Evolutionary conservation across 768 basidiomycete genomes (phyloP), one percentile per base, ranked within the genome.

Genomic region (Ephemerocybe angulata): DNA sequence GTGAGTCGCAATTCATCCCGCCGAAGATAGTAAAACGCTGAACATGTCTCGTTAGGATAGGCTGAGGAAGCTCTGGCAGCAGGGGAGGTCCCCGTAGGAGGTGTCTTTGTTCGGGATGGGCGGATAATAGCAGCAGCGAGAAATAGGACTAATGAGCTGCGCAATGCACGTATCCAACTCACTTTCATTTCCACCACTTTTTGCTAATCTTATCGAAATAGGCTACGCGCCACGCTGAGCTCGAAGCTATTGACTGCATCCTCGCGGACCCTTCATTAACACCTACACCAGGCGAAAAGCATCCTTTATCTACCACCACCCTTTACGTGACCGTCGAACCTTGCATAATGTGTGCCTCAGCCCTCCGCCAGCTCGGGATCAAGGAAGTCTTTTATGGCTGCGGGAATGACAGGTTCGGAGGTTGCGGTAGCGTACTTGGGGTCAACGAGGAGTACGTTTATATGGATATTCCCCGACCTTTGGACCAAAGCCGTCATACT

Each of bases 281-380:
- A 7, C 81, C 83, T 19, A 41, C 5, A 22, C 64, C 68, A 30
- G 57, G 67, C n/a, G 50, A 69, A 0, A 63, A 68, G 41, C 83
- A 90, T 55, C 90, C 91, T 4, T 79, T 99, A 17, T 77, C 79
- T 1, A 76, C 82, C 10, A 95, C 92, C 21, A 90, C 84, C 2
- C 83, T 98, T 27, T 99, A 98, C 68, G 97, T 98, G 50, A 99
- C 97, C 4, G 97, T 99, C 51, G 96, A 99, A 71, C 97, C 96
- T 0, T 99, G 97, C 71, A 93, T 98, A 68, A 98, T 98, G 97
- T 99, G 97, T 61, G 93, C 94, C 12, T 93, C 92, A 22, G 97
- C 96, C 11, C 79, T 99, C 30, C 82, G 96, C 52, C 97, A 98
- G 71, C 71, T 96, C 58, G 95, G 95, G 15, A 92, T 99, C 62